Evolutionary conservation across 345 rosid genomes (phyloP).

Genomic region (Erodium maritimum): DNA sequence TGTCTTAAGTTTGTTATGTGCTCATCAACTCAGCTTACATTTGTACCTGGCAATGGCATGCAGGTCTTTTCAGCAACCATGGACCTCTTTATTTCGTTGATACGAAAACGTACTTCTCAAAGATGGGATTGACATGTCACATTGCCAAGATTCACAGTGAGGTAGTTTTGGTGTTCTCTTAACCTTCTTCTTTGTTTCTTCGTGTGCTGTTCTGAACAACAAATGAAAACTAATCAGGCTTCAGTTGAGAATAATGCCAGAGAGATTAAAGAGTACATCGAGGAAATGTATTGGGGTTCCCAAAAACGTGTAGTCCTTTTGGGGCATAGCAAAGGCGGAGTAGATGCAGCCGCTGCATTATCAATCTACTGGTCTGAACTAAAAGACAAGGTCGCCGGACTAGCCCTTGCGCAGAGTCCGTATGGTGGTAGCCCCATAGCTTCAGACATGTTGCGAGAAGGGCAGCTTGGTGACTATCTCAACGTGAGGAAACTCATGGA

Average conservation of each 20-base stretch:
- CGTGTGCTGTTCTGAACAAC: conserved; percentile 14
- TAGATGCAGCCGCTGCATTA: conserved; percentile 91
- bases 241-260: conserved; percentile 95
- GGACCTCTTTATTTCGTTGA: conserved; percentile 91
- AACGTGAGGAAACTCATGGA: conserved; percentile 75
- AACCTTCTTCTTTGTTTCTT: conserved; percentile 3
- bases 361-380: conserved; percentile 87
- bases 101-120: conserved; percentile 72
- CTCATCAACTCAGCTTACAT: no score
- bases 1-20: conserved; percentile 1
- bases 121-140: conserved; percentile 87
- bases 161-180: conserved; percentile 27
- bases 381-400: conserved; percentile 87
- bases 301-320: conserved; percentile 79
- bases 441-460: conserved; percentile 81
- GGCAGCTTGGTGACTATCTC: conserved; percentile 93
- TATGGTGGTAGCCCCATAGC: conserved; percentile 95
- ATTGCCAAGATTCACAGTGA: conserved; percentile 98
- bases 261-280: conserved; percentile 87
- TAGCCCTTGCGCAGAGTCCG: conserved; percentile 85
- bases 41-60: no score
- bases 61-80: conserved; percentile 98
- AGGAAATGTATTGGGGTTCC: conserved; percentile 93
- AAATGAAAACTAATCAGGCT: conserved; percentile 40
- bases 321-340: conserved; percentile 99